Conservation (phyloP, 495 filamentous ascomycete genomes). For the Lophiostoma macrostomum region DNA sequence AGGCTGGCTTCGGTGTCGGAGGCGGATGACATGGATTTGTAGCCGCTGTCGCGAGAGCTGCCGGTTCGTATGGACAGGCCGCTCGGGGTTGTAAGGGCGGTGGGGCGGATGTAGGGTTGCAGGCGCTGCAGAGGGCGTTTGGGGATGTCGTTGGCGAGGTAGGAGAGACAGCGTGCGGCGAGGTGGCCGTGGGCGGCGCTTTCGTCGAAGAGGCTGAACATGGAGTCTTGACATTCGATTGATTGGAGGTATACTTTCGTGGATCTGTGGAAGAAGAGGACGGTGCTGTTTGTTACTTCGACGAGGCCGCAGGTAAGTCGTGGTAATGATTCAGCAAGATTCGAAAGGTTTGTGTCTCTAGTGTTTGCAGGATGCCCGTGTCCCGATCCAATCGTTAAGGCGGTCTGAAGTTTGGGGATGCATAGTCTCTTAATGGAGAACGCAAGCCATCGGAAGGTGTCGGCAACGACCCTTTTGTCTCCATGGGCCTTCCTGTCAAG, state of each 20-base stretch:
- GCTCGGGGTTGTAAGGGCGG: constrained; percentile 4
- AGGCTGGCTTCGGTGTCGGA: constrained; percentile 10
- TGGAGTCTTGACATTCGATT: neutral
- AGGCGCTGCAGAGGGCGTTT: constrained; percentile 18
- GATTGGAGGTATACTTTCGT: constrained; percentile 25
- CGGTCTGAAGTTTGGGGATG: constrained; percentile 5
- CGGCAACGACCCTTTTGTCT: constrained; percentile 11
- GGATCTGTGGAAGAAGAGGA: constrained; percentile 18
- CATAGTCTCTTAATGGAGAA: constrained; percentile 14
- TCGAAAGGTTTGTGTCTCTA: neutral
- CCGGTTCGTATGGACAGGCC: constrained; percentile 18
- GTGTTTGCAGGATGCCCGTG: constrained; percentile 8
- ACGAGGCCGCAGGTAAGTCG: constrained; percentile 24
- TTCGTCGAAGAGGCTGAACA: constrained; percentile 21
- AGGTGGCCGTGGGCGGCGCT: constrained; percentile 23
- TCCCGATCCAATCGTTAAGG: constrained; percentile 19
- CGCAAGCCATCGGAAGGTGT: constrained; percentile 26
- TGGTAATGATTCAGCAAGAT: constrained; percentile 17
- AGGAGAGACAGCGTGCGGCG: constrained; percentile 25
- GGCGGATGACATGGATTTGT: constrained; percentile 20
- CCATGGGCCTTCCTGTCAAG: constrained; percentile 3
- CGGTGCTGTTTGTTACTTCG: constrained; percentile 9
- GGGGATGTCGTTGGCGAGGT: constrained; percentile 23
- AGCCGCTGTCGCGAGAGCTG: constrained; percentile 26
- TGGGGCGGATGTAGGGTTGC: constrained; percentile 2